Evolutionary conservation across 2,329 filamentous ascomycete genomes (phyloP).

Genomic region (Xylaria sp.): DNA sequence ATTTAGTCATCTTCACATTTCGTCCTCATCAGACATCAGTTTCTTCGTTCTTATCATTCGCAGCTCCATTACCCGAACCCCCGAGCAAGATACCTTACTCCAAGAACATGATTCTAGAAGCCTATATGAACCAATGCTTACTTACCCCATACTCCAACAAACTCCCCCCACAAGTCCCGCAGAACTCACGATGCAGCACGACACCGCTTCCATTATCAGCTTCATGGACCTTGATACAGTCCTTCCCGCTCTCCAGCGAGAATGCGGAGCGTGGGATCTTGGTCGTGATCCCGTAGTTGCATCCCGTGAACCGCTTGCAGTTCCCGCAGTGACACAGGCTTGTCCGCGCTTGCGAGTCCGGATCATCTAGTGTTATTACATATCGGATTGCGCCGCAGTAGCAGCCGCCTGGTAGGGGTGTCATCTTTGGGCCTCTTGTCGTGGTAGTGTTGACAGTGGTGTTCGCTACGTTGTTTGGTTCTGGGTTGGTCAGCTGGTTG

Average conservation of each 20-base stretch:
- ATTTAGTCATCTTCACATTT: neutral
- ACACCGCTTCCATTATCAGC: conserved; percentile 61
- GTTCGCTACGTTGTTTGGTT: neutral
- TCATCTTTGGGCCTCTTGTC: conserved; percentile 29
- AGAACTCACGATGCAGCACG: conserved; percentile 62
- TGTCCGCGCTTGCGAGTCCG: conserved; percentile 58
- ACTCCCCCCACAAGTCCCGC: conserved; percentile 60
- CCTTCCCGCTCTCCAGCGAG: conserved; percentile 50
- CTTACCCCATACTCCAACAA: conserved; percentile 63
- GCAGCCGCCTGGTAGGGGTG: conserved; percentile 50
- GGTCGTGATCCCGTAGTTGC: conserved; percentile 62
- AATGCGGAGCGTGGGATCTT: conserved; percentile 59
- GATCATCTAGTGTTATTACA: conserved; percentile 54
- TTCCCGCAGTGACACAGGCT: conserved; percentile 63
- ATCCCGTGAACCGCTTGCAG: conserved; percentile 65
- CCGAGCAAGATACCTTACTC: no score
- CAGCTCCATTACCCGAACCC: no score
- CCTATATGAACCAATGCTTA: no score
- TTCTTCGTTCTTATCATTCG: no score
- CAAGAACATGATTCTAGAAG: no score
- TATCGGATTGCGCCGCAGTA: conserved; percentile 60
- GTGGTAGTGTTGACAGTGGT: neutral
- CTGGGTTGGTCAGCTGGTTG: neutral
- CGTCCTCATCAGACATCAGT: neutral
- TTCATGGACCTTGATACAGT: conserved; percentile 55